A percentile compares a stretch with the other conserved stretches of the same genome.
Evolutionary conservation across 768 basidiomycete genomes (phyloP).

Genomic region (Scleroderma citrinum): DNA sequence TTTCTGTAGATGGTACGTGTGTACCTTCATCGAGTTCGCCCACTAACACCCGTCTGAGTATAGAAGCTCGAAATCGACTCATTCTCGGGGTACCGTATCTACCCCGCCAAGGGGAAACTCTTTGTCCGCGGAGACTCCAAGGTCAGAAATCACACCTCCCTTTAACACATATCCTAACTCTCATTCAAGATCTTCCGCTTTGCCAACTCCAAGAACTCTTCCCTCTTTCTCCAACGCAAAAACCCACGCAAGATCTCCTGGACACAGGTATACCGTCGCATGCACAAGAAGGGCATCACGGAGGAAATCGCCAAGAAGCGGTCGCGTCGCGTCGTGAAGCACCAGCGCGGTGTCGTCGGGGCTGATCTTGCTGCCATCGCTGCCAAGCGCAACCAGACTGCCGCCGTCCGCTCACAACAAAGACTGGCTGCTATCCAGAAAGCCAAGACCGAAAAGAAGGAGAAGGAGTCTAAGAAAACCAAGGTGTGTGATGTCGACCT

Average conservation of each 20-base stretch:
- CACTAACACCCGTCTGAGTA: conserved; percentile 13
- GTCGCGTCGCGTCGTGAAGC: conserved; percentile 92
- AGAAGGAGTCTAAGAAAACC: conserved; percentile 86
- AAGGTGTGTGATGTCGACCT: conserved; percentile 45
- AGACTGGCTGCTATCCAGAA: conserved; percentile 84
- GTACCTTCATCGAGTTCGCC: not conserved
- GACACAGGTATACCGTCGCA: conserved; percentile 89
- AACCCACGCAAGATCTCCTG: conserved; percentile 99
- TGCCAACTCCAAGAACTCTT: conserved; percentile 85
- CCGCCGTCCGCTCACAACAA: conserved; percentile 74
- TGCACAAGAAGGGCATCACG: conserved; percentile 99
- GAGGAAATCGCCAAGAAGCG: conserved; percentile 99
- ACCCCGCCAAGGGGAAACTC: conserved; percentile 94
- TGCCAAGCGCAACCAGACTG: conserved; percentile 89
- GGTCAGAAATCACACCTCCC: conserved; percentile 42
- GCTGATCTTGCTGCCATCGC: conserved; percentile 88
- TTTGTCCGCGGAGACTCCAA: conserved; percentile 97
- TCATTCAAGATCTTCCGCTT: conserved; percentile 85
- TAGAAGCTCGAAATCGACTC: conserved; percentile 98
- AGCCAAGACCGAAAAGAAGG: conserved; percentile 96
- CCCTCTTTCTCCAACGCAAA: conserved; percentile 98
- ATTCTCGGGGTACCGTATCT: conserved; percentile 96
- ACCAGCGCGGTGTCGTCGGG: conserved; percentile 97
- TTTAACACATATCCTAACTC: not conserved
- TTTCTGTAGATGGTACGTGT: conserved; percentile 21